Evolutionary conservation across 208 protist genomes (phyloP).

Genomic region (Porcisia deanei): DNA sequence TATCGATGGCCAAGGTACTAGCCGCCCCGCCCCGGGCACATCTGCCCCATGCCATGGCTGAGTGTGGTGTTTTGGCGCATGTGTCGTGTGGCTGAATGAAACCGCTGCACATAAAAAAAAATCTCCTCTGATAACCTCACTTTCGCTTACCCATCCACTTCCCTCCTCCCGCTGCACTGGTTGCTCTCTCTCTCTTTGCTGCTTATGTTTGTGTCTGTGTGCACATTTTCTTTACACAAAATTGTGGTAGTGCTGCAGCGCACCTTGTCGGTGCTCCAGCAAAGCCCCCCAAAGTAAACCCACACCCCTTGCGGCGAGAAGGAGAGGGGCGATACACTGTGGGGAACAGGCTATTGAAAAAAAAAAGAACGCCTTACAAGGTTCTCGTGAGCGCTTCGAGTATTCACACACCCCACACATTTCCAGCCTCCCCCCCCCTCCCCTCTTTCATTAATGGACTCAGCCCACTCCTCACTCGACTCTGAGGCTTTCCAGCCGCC

Average conservation of each 20-base stretch:
- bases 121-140: neutral
- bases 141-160: neutral
- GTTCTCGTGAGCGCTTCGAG: neutral
- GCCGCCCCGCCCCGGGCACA: neutral
- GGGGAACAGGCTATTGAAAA: neutral
- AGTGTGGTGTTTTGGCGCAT: neutral
- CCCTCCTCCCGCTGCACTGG: neutral
- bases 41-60: neutral
- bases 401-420: neutral
- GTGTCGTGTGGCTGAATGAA: neutral
- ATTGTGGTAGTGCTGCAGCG: neutral
- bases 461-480: neutral
- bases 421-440: too few species aligned
- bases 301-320: neutral
- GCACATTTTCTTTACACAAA: neutral
- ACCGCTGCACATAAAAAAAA: neutral
- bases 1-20: neutral
- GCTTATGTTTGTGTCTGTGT: neutral
- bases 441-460: neutral
- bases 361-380: neutral
- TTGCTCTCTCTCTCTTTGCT: neutral
- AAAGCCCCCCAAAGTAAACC: neutral
- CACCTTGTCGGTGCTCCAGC: neutral
- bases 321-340: neutral
- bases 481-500: neutral